phyloP scores from a whole-genome alignment of 1,139 yeast genomes.

The Geotrichum australiense region DNA sequence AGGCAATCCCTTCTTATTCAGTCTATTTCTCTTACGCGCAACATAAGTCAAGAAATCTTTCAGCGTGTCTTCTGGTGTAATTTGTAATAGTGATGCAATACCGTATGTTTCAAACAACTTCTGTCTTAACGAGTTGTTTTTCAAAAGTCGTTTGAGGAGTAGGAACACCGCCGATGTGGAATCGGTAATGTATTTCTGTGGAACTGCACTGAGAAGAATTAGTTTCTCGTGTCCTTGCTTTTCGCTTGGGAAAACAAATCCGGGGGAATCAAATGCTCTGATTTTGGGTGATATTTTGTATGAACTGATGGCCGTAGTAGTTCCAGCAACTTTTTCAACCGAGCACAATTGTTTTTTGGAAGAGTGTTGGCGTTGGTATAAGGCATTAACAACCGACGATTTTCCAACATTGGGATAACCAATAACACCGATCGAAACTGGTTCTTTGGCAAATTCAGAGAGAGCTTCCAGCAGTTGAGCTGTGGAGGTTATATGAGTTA shows the following conservation, averaged over 20 bases:
- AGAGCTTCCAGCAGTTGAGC: conserved; percentile 67
- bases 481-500: conserved; percentile 68
- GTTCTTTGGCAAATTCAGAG: conserved; percentile 79
- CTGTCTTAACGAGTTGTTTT: conserved; percentile 56
- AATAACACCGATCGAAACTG: conserved; percentile 91
- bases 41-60: conserved; percentile 86
- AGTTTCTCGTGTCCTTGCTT: conserved; percentile 77
- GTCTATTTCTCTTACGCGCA: conserved; percentile 86
- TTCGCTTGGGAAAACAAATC: conserved; percentile 87
- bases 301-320: conserved; percentile 84
- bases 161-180: conserved; percentile 76
- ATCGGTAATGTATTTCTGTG: conserved; percentile 78
- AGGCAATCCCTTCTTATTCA: conserved; percentile 91
- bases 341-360: conserved; percentile 67
- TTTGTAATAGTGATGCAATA: conserved; percentile 70
- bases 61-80: conserved; percentile 33
- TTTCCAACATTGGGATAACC: conserved; percentile 97
- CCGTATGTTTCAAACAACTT: conserved; percentile 65
- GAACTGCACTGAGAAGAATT: conserved; percentile 80
- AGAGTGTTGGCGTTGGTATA: conserved; percentile 63
- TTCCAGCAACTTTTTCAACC: conserved; percentile 96
- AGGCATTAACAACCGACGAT: conserved; percentile 86
- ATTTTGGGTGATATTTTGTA: conserved; percentile 86
- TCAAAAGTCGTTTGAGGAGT: conserved; percentile 64
- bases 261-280: conserved; percentile 90